These are phyloP conservation scores for Xylariaceae sp. DNA, from an alignment of 2,329 filamentous ascomycete species.

Conservation along the genomic window DNA sequence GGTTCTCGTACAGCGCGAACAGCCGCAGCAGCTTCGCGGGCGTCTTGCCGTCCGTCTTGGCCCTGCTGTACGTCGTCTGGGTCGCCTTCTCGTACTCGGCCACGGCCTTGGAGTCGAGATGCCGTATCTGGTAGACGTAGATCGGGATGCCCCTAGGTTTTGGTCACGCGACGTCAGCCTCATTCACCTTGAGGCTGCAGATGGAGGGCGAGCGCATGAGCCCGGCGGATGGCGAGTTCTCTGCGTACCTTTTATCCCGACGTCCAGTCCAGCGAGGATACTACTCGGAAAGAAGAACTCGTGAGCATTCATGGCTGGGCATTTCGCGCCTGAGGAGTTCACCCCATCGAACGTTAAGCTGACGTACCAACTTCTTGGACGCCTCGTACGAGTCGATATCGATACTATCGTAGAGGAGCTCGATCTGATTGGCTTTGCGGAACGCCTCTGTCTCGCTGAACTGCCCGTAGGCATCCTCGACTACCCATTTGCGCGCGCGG, in stretches of 20 bases:
- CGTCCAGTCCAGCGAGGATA: constrained; percentile 95
- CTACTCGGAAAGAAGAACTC: constrained; percentile 38
- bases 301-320: too few species aligned
- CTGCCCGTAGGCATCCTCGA: constrained; percentile 73
- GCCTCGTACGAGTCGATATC: constrained; percentile 80
- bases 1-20: constrained; percentile 90
- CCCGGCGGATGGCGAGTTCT: not conserved
- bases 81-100: constrained; percentile 68
- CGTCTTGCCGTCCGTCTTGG: constrained; percentile 61
- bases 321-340: too few species aligned
- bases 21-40: constrained; percentile 75
- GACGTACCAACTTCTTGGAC: constrained; percentile 65
- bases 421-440: constrained; percentile 74
- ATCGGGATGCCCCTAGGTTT: constrained; percentile 74
- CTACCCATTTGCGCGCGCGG: constrained; percentile 76
- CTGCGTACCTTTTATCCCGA: constrained; percentile 59
- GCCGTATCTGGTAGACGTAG: constrained; percentile 83
- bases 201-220: too few species aligned
- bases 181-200: not conserved
- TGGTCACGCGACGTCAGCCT: not conserved
- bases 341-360: too few species aligned
- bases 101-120: constrained; percentile 79
- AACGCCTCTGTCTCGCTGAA: constrained; percentile 88
- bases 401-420: constrained; percentile 79
- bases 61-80: constrained; percentile 47